Base-by-base conservation (phyloP, 1,284 basidiomycete genomes). In the Anthracocystis walkeri region DNA sequence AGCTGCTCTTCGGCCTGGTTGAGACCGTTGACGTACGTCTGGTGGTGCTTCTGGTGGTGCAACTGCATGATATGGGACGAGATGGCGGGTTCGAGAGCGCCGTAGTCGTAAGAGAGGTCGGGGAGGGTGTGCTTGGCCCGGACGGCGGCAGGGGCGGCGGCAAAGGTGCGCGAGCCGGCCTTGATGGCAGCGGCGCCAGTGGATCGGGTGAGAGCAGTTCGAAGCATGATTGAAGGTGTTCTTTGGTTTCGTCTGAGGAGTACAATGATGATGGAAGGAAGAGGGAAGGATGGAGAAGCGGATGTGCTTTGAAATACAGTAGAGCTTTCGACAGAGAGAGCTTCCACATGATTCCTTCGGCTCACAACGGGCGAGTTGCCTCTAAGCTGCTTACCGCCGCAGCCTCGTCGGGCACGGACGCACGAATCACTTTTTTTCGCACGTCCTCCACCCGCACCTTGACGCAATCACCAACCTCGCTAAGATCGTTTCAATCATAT, bases 51-150 rank as follows among this genome's bases (percentile, higher is more conserved):
- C 45, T 51, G 63, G 75, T 85, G 79, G 75, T 85, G 83, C 33
- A 82, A 67, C 72, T 85, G 77, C 83, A 85, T 84, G 68, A 85
- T 84, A 65, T 84, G 64, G 23, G 65, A 79, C 20, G 78, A 78
- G 63, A 85, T 84, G 41, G 79, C 69, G 21, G 83, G 83, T 66
- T 84, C 83, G 18, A 85, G 79, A 6, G 83, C 81, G 16, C 78
- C 78, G 58, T 75, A 85, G 60, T 80, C 83, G 71, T 82, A 85
- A 18, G 80, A 58, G n/a, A 85, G 79, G 63, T 81, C 76, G 33
- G 83, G 83, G n/a, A 85, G 82, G 10, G 82, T 84, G 79, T 85
- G 82, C 78, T 85, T 84, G 48, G 62, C 45, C 14, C 83, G 78
- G 46, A 78, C 64, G 21, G 65, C 59, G 23, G 70, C 55, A 29